Evolutionary conservation across 78 protist species (phyloP), one percentile per base, ranked within the genome.

Genomic region (Andalucia godoyi): DNA sequence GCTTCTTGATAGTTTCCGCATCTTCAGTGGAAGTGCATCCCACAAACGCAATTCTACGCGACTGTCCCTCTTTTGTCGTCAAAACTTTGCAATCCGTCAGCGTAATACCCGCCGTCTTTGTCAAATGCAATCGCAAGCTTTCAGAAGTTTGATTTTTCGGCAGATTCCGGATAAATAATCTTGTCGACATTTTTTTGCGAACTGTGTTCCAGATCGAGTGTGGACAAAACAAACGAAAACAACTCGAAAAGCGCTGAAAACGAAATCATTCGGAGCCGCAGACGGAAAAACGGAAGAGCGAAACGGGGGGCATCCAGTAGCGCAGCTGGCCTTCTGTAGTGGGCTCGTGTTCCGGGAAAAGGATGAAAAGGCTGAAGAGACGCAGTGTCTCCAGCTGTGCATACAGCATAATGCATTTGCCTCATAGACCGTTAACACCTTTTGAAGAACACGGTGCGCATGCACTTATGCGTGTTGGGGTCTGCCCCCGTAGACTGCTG

Each of bases 31-130:
- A 43, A 7, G 64, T 12, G 79, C 47, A 96, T 18, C 97, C 99
- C 21, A 92, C 74, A 62, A 94, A 96, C 37, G 87, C 96, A 39
- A 90, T 84, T 32, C 70, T 50, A 21, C 98, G 74, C 30, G 88
- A 80, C 42, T n/a, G 33, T 6, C 97, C 95, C 43, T 79, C 83
- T 1, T 42, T n/a, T 0, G 72, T 73, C 4, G 43, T 40, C 52
- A 57, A 23, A 13, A 85, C 32, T 42, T 62, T 37, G 4, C 54
- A 71, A 40, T 85, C 91, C n/a, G n/a, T n/a, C n/a, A n/a, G n/a
- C 17, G 91, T 85, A 12, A 85, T 54, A 4, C 54, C 62, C 32
- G 59, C 83, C 27, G 21, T 29, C 47, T 10, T 5, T 27, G 51
- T 15, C 17, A 81, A 85, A 64, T 81, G 84, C 33, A 60, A 62